phyloP scores from a whole-genome alignment of 176 grass and related monocot species.

The Hsuehochloa calcarea region DNA sequence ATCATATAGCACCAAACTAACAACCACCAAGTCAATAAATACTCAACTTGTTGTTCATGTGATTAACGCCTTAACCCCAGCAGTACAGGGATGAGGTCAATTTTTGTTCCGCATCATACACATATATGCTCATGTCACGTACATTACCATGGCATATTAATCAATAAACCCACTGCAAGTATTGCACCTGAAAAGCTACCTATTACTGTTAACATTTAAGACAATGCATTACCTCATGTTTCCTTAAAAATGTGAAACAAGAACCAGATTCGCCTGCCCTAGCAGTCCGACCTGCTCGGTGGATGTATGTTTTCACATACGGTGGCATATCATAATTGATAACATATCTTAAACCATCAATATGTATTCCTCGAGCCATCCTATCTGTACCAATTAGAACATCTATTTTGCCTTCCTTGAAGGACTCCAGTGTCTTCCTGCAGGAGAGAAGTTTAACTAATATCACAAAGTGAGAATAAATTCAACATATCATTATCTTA shows the following conservation, averaged over 20 bases:
- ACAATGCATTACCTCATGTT: slow-evolving; percentile 66
- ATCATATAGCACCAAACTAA: not conserved
- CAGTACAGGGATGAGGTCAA: not conserved
- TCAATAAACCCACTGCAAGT: not conserved
- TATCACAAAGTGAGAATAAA: slow-evolving; percentile 6
- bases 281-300: slow-evolving; percentile 89
- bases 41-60: not conserved
- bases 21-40: not conserved
- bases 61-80: not conserved
- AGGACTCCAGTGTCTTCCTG: slow-evolving; percentile 79
- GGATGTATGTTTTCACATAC: slow-evolving; percentile 83
- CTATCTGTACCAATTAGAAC: slow-evolving; percentile 91
- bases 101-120: not conserved
- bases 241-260: slow-evolving; percentile 90
- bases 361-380: slow-evolving; percentile 97
- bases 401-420: slow-evolving; percentile 82
- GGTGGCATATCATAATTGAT: slow-evolving; percentile 91
- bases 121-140: not conserved
- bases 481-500: slow-evolving; percentile 9
- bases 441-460: slow-evolving; percentile 5
- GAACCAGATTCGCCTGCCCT: slow-evolving; percentile 71
- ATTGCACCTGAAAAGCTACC: not conserved
- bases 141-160: slow-evolving; percentile 26
- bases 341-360: slow-evolving; percentile 87
- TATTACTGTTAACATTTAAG: not conserved